Percentiles rank a stretch among this genome's conserved stretches.
Evolutionary conservation across 305 asterid species (phyloP).

Genomic region (Solanum hybrid): DNA sequence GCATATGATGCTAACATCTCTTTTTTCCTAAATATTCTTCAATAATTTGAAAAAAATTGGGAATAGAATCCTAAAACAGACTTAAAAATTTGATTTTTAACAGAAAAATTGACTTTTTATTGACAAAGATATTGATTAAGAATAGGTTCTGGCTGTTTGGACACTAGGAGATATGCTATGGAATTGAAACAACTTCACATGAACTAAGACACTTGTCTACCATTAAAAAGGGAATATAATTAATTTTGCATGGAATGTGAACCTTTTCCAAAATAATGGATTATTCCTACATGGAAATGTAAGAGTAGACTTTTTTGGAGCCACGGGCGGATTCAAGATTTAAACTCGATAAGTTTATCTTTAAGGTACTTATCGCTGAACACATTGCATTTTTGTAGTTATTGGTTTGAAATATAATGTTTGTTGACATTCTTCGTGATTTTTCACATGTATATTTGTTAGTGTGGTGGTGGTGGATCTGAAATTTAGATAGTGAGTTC

Average conservation of each 20-base stretch:
- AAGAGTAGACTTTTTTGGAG: not conserved
- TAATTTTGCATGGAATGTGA: not conserved
- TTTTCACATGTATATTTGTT: not conserved
- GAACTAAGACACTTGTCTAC: not conserved
- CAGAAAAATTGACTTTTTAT: not conserved
- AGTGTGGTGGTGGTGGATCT: not conserved
- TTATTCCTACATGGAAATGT: not conserved
- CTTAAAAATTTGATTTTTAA: not conserved
- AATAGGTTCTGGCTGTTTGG: slow-evolving; percentile 1
- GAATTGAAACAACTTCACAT: not conserved
- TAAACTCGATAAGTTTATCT: not conserved
- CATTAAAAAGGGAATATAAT: not conserved
- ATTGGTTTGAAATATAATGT: not conserved
- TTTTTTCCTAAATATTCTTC: not conserved
- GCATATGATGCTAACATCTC: not conserved
- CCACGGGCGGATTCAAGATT: not conserved
- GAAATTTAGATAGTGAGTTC: not conserved
- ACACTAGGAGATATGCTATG: slow-evolving; percentile 1
- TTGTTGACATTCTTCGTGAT: not conserved
- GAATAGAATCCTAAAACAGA: not conserved
- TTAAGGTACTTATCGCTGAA: not conserved
- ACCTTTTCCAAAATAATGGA: not conserved
- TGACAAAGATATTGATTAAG: not conserved
- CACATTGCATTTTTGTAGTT: not conserved
- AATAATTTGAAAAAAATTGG: not conserved